phyloP scores from a whole-genome alignment of 257 asterid genomes.

The Solanum clarkiae region DNA sequence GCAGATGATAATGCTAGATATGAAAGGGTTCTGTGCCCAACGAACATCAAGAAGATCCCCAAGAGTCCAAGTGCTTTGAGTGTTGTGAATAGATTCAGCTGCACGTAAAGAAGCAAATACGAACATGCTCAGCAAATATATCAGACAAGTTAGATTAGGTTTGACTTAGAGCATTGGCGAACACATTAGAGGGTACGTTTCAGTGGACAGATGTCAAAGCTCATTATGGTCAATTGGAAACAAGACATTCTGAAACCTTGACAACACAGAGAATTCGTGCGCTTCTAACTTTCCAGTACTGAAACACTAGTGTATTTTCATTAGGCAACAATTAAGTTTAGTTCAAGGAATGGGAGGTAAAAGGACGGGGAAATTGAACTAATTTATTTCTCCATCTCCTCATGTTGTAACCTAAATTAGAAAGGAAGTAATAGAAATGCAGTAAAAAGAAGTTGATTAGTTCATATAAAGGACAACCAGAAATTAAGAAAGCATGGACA shows the following conservation, averaged over 20 bases:
- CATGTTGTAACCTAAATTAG: background rate
- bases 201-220: background rate
- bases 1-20: conserved; percentile 68
- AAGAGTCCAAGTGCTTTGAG: conserved; percentile 75
- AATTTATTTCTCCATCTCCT: background rate
- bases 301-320: background rate
- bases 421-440: background rate
- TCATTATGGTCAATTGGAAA: background rate
- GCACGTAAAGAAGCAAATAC: conserved; percentile 9
- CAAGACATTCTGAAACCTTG: background rate
- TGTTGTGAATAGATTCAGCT: conserved; percentile 91
- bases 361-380: background rate
- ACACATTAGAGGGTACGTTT: background rate
- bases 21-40: conserved; percentile 84
- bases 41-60: conserved; percentile 81
- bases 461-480: background rate
- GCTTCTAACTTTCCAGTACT: background rate
- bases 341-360: background rate
- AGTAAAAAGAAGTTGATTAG: background rate
- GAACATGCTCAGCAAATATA: background rate
- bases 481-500: conserved; percentile 6
- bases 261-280: background rate
- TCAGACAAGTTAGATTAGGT: background rate
- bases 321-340: background rate
- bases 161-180: background rate